A percentile compares a stretch with the other conserved stretches of the same genome.
These are phyloP conservation scores for Fusarium tjaetaba DNA, from an alignment of 2,329 filamentous ascomycete species.

Conservation along the genomic window DNA sequence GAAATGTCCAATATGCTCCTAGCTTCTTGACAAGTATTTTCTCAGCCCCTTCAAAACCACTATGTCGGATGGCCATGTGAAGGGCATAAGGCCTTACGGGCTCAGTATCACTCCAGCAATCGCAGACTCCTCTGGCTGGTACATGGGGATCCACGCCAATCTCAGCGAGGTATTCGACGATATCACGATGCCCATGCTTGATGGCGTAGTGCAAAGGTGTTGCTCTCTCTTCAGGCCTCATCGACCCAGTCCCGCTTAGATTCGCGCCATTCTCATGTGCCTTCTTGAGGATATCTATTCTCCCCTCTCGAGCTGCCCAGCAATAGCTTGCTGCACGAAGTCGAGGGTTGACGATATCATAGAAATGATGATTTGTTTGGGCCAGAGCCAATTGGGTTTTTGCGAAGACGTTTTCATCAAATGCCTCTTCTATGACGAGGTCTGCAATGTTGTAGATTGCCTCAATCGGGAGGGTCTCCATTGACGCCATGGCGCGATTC, in stretches of 20 bases:
- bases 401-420: not conserved
- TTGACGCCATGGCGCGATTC: not conserved
- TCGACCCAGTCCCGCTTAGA: conserved; percentile 3
- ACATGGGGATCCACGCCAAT: conserved; percentile 7
- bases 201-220: conserved; percentile 19
- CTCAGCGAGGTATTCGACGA: conserved; percentile 21
- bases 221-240: not conserved
- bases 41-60: not conserved
- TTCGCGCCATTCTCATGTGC: conserved; percentile 5
- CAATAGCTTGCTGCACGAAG: conserved; percentile 8
- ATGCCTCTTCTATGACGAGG: not conserved
- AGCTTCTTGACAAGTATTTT: conserved; percentile 9
- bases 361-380: conserved; percentile 6
- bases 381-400: not conserved
- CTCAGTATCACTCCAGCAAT: not conserved
- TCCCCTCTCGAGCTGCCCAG: conserved; percentile 6
- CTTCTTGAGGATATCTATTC: conserved; percentile 8
- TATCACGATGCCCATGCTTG: conserved; percentile 9
- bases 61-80: conserved; percentile 10
- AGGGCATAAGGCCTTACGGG: conserved; percentile 2
- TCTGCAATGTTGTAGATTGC: not conserved
- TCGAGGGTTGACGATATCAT: conserved; percentile 11
- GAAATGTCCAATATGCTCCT: conserved; percentile 10
- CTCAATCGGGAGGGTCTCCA: not conserved
- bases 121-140: not conserved